Evolutionary conservation across 208 protist species (phyloP).

Genomic region (Strigomonas galati): DNA sequence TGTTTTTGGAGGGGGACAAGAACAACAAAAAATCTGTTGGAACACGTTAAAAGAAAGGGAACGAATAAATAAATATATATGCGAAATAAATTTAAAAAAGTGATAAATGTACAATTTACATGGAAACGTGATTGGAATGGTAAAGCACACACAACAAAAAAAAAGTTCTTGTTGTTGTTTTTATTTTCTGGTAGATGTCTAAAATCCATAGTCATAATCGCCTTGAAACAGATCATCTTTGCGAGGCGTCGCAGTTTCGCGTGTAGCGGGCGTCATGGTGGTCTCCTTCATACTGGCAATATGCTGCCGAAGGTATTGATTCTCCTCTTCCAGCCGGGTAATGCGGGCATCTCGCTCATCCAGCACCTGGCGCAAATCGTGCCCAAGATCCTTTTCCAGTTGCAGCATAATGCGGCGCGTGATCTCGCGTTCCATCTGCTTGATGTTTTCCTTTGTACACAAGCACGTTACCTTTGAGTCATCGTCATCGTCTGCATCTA

Average conservation of each 20-base stretch:
- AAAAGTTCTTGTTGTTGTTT: neutral
- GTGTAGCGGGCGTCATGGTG: neutral
- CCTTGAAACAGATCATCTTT: neutral
- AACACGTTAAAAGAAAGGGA: neutral
- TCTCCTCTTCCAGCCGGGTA: constrained; percentile 39
- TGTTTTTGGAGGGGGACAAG: too few species aligned
- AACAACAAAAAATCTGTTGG: constrained; percentile 5
- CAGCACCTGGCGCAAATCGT: constrained; percentile 38
- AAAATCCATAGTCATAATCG: neutral
- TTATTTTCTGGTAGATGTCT: neutral
- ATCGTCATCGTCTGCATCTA: neutral
- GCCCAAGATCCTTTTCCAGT: constrained; percentile 32
- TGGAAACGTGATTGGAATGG: too few species aligned
- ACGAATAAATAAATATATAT: neutral
- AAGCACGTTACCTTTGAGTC: neutral
- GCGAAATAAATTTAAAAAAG: constrained; percentile 2
- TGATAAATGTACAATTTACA: neutral
- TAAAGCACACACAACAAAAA: neutral
- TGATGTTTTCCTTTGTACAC: constrained; percentile 8
- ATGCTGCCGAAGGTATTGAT: constrained; percentile 25
- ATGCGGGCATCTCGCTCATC: constrained; percentile 41
- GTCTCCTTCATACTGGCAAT: constrained; percentile 1
- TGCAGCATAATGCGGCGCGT: constrained; percentile 38
- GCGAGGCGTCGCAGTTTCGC: neutral
- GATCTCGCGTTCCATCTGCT: constrained; percentile 26